These are phyloP conservation scores for Rusavskia elegans DNA, from an alignment of 495 filamentous ascomycete genomes.

Conservation along the genomic window DNA sequence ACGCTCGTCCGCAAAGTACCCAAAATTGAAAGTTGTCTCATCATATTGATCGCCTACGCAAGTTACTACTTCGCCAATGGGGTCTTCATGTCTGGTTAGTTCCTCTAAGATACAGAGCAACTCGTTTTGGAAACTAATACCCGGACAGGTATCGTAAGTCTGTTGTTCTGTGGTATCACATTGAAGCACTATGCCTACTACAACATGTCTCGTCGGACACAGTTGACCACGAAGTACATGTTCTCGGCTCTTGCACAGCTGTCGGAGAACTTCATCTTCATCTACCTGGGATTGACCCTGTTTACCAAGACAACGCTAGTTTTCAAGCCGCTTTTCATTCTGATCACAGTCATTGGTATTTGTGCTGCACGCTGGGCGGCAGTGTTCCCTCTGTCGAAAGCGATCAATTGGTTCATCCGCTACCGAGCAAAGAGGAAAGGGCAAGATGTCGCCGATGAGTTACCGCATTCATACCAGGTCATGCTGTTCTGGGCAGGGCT, in stretches of 20 bases:
- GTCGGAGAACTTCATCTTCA: constrained; percentile 98
- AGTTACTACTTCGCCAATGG: constrained; percentile 97
- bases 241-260: constrained; percentile 91
- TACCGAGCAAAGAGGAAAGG: constrained; percentile 74
- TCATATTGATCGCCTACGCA: constrained; percentile 86
- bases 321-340: constrained; percentile 91
- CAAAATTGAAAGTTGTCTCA: constrained; percentile 89
- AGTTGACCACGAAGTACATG: constrained; percentile 94
- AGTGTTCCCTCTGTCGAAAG: constrained; percentile 79
- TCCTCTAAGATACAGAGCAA: background rate
- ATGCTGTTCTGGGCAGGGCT: constrained; percentile 99
- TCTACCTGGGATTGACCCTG: constrained; percentile 85
- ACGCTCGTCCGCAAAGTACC: constrained; percentile 83
- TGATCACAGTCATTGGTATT: constrained; percentile 80
- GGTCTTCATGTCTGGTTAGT: constrained; percentile 80
- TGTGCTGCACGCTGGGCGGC: constrained; percentile 83
- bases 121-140: constrained; percentile 7
- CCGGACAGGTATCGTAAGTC: constrained; percentile 72
- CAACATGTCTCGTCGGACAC: constrained; percentile 97
- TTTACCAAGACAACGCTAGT: constrained; percentile 78
- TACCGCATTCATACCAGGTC: constrained; percentile 83
- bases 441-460: constrained; percentile 66
- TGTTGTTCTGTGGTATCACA: constrained; percentile 95
- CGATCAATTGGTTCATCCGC: constrained; percentile 87
- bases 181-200: constrained; percentile 99